Conservation (phyloP, 352 stramenopile species). For the Lagenidium giganteum region DNA sequence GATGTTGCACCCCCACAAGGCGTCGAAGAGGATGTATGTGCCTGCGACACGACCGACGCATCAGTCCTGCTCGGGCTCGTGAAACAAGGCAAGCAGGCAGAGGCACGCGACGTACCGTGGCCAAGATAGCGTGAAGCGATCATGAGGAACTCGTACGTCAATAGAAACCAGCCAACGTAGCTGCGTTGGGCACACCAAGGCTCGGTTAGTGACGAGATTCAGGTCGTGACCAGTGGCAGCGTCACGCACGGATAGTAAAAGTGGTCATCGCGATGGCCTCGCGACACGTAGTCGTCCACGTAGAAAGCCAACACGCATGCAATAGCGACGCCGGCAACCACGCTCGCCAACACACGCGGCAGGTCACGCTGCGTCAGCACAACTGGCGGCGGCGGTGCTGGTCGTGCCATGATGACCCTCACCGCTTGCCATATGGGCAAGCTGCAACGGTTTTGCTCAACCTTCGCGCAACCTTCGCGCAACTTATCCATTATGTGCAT, state of each 20-base stretch:
- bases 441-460: slow-evolving; percentile 9
- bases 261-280: slow-evolving; percentile 26
- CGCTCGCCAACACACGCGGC: slow-evolving; percentile 27
- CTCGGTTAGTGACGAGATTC: too few species aligned
- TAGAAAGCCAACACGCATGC: slow-evolving; percentile 39
- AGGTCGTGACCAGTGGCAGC: background rate
- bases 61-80: background rate
- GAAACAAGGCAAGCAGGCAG: background rate
- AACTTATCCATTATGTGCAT: slow-evolving; percentile 9
- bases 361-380: slow-evolving; percentile 51
- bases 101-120: slow-evolving; percentile 31
- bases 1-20: slow-evolving; percentile 80
- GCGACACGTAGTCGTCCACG: slow-evolving; percentile 41
- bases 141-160: slow-evolving; percentile 44
- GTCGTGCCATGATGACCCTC: slow-evolving; percentile 2
- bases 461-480: slow-evolving; percentile 15
- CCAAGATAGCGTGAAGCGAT: slow-evolving; percentile 47
- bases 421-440: slow-evolving; percentile 4
- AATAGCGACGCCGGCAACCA: slow-evolving; percentile 24
- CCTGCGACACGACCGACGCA: slow-evolving; percentile 16
- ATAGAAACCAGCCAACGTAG: slow-evolving; percentile 41
- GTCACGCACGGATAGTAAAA: slow-evolving; percentile 53
- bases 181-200: slow-evolving; percentile 16
- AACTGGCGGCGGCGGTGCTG: slow-evolving; percentile 34
- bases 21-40: slow-evolving; percentile 76